Evolutionary conservation across 352 stramenopile species (phyloP), one percentile per base, ranked within the genome.

Genomic region (Phytophthora rubi): DNA sequence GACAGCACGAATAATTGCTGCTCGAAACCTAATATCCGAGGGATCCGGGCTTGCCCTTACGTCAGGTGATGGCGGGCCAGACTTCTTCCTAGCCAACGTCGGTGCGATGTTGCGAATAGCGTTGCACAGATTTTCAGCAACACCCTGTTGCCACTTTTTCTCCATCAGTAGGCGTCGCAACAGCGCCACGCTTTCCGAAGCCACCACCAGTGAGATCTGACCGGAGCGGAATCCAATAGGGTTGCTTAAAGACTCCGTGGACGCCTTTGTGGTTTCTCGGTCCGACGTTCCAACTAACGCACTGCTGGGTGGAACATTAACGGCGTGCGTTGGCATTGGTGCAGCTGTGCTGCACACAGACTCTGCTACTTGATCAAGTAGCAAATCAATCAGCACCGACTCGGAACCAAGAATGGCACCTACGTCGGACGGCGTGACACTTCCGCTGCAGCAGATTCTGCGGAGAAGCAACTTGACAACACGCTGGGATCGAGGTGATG

Each of bases 311-410:
- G 77, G 68, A 15, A 85, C 73, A 52, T 77, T 88, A 6, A 89
- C 67, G n/a, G 79, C 67, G 35, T 89, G 80, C 6, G 79, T 83
- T 18, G 82, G 64, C 70, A 93, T 76, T 9, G 88, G 84, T 45
- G 88, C 81, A 18, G 83, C 82, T 9, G 86, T 93, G 44, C 86
- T 94, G 62, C 86, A 95, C 16, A 97, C 82, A 0, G 89, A 94
- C 44, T 97, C 89, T 6, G 89, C 86, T 12, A 97, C 88, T 82
- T 95, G 89, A 72, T 97, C 86, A 1, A 97, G 76, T 54, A 97
- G 51, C 8, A 95, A 60, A 66, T 97, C 89, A n/a, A 95, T 79
- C 12, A 97, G 67, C 10, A 95, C 80, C 2, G 86, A 90, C 42
- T 95, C 88, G 0, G 86, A 94, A 1, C 89, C 89, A 53, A 94